Evolutionary conservation across 2,329 filamentous ascomycete genomes (phyloP).

Genomic region (Colletotrichum cuscutae): DNA sequence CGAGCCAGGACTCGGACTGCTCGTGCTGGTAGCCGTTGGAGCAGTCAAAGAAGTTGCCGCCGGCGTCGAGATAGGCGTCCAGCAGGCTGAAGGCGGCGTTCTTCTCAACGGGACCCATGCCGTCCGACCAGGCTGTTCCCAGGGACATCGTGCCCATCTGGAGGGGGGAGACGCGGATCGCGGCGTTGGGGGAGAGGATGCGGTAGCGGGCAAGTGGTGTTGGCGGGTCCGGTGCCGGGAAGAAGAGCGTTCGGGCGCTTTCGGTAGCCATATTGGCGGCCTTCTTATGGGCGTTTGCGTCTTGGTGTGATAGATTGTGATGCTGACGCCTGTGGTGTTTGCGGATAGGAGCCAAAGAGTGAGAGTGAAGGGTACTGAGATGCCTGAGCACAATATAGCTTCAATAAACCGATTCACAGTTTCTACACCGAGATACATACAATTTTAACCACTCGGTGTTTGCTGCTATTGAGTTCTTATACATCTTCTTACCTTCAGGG

Average conservation of each 20-base stretch:
- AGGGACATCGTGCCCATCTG: slow-evolving; percentile 64
- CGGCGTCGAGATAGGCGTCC: slow-evolving; percentile 65
- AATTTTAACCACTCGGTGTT: neutral
- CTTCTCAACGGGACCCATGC: slow-evolving; percentile 65
- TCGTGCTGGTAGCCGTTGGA: slow-evolving; percentile 67
- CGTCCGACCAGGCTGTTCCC: slow-evolving; percentile 54
- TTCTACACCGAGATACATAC: neutral
- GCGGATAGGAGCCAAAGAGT: neutral
- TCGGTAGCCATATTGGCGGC: neutral
- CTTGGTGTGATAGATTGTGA: too few relatives aligned
- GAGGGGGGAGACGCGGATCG: slow-evolving; percentile 62
- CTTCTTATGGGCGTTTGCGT: neutral
- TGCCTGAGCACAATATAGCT: neutral
- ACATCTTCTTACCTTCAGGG: neutral
- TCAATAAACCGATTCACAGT: neutral
- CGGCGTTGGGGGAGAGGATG: slow-evolving; percentile 60
- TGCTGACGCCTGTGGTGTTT: neutral
- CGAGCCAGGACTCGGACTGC: slow-evolving; percentile 66
- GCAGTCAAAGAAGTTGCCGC: slow-evolving; percentile 77
- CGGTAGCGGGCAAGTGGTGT: slow-evolving; percentile 40
- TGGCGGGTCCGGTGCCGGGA: neutral
- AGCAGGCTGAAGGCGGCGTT: slow-evolving; percentile 65
- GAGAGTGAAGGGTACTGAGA: neutral
- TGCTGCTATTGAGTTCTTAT: neutral
- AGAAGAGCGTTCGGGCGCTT: neutral